Evolutionary conservation across 352 stramenopile species (phyloP), one percentile per base, ranked within the genome.

Genomic region (Phytophthora meadii): DNA sequence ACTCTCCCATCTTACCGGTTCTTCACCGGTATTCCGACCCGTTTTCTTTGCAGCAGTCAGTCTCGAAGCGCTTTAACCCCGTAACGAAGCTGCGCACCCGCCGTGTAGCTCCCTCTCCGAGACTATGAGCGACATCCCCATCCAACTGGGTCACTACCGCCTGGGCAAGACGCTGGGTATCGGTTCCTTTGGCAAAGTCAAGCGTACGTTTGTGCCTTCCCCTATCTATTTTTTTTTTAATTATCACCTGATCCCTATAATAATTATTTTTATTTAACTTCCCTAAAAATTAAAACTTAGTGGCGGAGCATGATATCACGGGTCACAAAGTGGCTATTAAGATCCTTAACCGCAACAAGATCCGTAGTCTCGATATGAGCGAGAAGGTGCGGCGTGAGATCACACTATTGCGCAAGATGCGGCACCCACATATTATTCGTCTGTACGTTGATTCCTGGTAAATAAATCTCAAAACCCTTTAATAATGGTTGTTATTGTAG

Each of bases 371-470:
- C 28, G 97, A 98, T 69, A 99, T 99, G 98, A 94, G 96, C 74
- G 98, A 99, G 73, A 99, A 99, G 78, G 98, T 99, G 37, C 93
- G 97, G 52, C 93, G 98, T 47, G 98, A 99, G 91, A 99, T 99
- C 72, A 98, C 98, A 63, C 98, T 99, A 61, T 78, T 99, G 42
- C 95, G 98, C 68, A 92, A 98, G 54, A 99, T 99, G 84, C 98
- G 92, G 49, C 98, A 99, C 80, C 97, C 98, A 49, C 97, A 99
- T 71, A 99, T 99, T 77, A 99, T 99, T 57, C 89, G 97, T n/a
- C 79, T 99, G 73, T 99, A 98, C 46, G 72, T 73, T 0, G 25
- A 25, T 11, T 10, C 46, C 1, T 44, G 32, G 0, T 14, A 22
- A 22, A 40, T 5, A 53, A 44, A 30, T 22, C 51, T 32, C 40